A percentile compares a stretch with the other conserved stretches of the same genome.
phyloP scores from a whole-genome alignment of 2,329 filamentous ascomycete genomes.

The Fusarium phyllophilum region DNA sequence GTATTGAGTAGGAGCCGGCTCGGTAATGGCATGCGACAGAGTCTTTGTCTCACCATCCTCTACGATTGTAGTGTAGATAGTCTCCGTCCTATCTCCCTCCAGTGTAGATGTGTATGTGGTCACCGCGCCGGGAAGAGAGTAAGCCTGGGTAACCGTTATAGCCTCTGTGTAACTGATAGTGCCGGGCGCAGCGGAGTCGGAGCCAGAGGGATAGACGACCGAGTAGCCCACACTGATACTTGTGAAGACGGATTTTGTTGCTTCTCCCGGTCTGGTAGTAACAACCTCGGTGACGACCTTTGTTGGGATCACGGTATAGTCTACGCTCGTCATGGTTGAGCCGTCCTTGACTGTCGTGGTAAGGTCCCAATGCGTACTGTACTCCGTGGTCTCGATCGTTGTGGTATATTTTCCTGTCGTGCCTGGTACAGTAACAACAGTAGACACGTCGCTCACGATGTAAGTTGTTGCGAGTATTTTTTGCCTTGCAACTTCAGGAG shows the following conservation, averaged over 20 bases:
- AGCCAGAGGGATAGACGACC: slow-evolving; percentile 4
- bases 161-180: slow-evolving; percentile 9
- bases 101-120: slow-evolving; percentile 9
- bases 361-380: slow-evolving; percentile 14
- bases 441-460: slow-evolving; percentile 27
- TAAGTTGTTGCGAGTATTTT: slow-evolving; percentile 26
- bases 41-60: slow-evolving; percentile 24
- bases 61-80: slow-evolving; percentile 18
- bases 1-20: slow-evolving; percentile 15
- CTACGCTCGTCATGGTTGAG: slow-evolving; percentile 6
- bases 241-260: slow-evolving; percentile 4
- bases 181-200: background rate
- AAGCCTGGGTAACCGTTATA: slow-evolving; percentile 16
- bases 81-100: slow-evolving; percentile 2
- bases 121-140: slow-evolving; percentile 16
- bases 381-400: slow-evolving; percentile 22
- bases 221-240: slow-evolving; percentile 22
- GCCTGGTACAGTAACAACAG: slow-evolving; percentile 31
- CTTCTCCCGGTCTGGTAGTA: slow-evolving; percentile 9
- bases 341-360: slow-evolving; percentile 25
- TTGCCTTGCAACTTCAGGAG: background rate
- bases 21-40: slow-evolving; percentile 9
- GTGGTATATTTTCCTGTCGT: slow-evolving; percentile 38
- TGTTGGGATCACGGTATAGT: slow-evolving; percentile 21
- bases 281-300: slow-evolving; percentile 20